These are phyloP conservation scores for Candida vartiovaarae DNA, from an alignment of 805 yeast species.

Conservation along the genomic window DNA sequence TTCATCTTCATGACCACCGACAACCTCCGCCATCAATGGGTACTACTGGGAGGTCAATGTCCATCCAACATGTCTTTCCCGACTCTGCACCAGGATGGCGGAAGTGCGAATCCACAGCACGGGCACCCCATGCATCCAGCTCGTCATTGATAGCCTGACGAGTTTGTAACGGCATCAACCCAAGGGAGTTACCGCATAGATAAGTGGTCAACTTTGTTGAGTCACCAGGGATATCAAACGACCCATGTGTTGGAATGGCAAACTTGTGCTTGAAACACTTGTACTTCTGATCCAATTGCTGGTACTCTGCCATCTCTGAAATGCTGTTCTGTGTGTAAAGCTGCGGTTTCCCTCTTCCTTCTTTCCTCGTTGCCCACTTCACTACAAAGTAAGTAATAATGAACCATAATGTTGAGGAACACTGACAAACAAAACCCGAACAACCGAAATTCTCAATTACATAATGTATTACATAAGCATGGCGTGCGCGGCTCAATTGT, in stretches of 20 bases:
- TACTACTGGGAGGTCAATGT: constrained; percentile 70
- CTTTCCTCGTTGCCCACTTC: too few species aligned
- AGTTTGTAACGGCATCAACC: constrained; percentile 73
- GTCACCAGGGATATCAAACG: constrained; percentile 38
- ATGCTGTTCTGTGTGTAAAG: too few species aligned
- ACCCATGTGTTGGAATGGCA: constrained; percentile 56
- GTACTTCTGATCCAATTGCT: constrained; percentile 11
- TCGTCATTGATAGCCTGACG: constrained; percentile 53
- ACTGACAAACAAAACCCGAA: too few species aligned
- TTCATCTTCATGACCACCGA: constrained; percentile 71
- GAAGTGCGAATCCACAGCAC: constrained; percentile 85
- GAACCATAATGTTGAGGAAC: too few species aligned
- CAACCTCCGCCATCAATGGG: constrained; percentile 65
- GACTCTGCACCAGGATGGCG: constrained; percentile 45
- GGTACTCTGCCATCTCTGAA: constrained; percentile 3
- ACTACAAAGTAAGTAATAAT: too few species aligned
- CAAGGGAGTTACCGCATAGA: constrained; percentile 91
- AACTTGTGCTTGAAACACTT: constrained; percentile 41
- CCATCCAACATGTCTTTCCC: constrained; percentile 68
- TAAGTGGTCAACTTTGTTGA: constrained; percentile 36
- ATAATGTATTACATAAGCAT: too few species aligned
- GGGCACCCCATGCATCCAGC: constrained; percentile 70
- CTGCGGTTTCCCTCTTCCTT: too few species aligned
- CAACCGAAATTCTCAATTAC: too few species aligned
- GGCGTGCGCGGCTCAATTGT: too few species aligned